A percentile compares a stretch with the other conserved stretches of the same genome.
phyloP scores from a whole-genome alignment of 1,139 yeast species.

The Geotrichum carabidarum region DNA sequence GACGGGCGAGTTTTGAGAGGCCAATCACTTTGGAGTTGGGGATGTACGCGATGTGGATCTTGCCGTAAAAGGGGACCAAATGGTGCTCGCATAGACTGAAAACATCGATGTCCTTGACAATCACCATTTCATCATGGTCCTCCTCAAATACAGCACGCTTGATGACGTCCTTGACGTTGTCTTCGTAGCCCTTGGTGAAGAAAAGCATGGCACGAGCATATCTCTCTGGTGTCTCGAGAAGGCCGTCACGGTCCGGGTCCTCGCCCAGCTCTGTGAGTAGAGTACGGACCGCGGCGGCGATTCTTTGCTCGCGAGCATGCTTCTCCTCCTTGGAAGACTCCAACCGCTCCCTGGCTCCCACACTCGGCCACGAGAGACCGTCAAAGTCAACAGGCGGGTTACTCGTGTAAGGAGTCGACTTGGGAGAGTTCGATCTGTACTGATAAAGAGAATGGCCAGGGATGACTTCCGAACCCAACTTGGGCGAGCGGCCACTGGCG shows the following conservation, averaged over 20 bases:
- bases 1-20: slow-evolving; percentile 82
- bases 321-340: slow-evolving; percentile 63
- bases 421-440: slow-evolving; percentile 10
- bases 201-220: slow-evolving; percentile 94
- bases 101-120: slow-evolving; percentile 89
- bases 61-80: slow-evolving; percentile 93
- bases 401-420: slow-evolving; percentile 62
- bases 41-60: slow-evolving; percentile 92
- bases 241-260: slow-evolving; percentile 82
- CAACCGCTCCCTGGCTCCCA: slow-evolving; percentile 75
- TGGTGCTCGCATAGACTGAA: slow-evolving; percentile 96
- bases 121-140: slow-evolving; percentile 98
- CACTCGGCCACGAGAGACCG: slow-evolving; percentile 90
- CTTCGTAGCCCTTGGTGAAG: slow-evolving; percentile 95
- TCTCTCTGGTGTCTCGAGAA: slow-evolving; percentile 89
- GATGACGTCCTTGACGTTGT: slow-evolving; percentile 72
- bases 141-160: slow-evolving; percentile 95
- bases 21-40: slow-evolving; percentile 96
- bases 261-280: slow-evolving; percentile 86
- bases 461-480: not conserved
- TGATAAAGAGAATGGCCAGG: slow-evolving; percentile 3
- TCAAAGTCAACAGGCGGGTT: slow-evolving; percentile 85
- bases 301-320: slow-evolving; percentile 58
- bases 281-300: slow-evolving; percentile 79
- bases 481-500: not conserved